Conservation (phyloP, 495 filamentous ascomycete genomes). For the Podospora appendiculata region DNA sequence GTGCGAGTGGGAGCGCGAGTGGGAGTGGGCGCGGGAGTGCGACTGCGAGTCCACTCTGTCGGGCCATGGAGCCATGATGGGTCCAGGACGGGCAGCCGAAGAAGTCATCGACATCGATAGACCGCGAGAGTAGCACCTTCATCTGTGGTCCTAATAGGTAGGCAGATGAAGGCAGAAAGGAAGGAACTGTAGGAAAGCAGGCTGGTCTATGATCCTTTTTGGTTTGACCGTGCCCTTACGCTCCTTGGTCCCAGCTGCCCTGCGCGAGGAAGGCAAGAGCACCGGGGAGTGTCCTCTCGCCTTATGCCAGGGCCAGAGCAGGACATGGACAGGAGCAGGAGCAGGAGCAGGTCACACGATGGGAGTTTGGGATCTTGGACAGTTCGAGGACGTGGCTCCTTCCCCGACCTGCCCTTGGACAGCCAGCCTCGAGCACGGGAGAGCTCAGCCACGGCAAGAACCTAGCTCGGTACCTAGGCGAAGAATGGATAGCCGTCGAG, state of each 20-base stretch:
- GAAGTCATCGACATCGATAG: background rate
- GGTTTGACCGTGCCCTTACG: background rate
- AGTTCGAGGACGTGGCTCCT: too few species aligned
- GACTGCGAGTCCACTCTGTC: slow-evolving; percentile 13
- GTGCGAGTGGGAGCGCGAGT: too few species aligned
- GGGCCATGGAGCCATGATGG: slow-evolving; percentile 21
- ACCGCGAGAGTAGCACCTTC: background rate
- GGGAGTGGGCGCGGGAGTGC: too few species aligned
- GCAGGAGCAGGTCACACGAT: too few species aligned
- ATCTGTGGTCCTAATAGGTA: background rate
- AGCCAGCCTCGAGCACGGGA: too few species aligned
- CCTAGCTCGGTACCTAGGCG: background rate
- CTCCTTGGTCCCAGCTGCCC: too few species aligned
- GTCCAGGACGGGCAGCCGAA: background rate
- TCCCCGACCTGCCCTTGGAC: too few species aligned
- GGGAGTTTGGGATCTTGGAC: too few species aligned
- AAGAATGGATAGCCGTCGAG: background rate
- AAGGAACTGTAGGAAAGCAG: background rate
- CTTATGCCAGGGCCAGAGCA: too few species aligned
- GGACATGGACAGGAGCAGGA: too few species aligned
- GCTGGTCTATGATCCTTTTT: background rate
- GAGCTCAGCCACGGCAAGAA: background rate
- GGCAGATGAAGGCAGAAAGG: background rate
- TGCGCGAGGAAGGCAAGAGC: too few species aligned
- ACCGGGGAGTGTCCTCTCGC: too few species aligned